Percentiles rank a stretch among this genome's conserved stretches.
Conservation (phyloP, 768 basidiomycete genomes). For the Lactarius akahatsu region DNA sequence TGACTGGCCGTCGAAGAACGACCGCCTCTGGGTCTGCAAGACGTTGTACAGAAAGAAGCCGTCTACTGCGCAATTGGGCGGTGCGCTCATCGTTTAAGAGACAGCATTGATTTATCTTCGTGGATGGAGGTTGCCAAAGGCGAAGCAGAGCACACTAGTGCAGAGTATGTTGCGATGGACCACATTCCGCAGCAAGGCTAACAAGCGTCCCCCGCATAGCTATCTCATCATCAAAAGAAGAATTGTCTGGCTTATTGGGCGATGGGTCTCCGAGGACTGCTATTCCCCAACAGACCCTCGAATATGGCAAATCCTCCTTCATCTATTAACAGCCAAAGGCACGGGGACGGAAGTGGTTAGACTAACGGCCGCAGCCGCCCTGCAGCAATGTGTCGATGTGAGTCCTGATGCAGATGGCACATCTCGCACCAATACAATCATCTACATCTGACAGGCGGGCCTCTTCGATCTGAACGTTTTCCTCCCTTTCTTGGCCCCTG, state of each 20-base stretch:
- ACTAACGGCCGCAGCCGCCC: slow-evolving; percentile 75
- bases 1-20: slow-evolving; percentile 34
- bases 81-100: slow-evolving; percentile 62
- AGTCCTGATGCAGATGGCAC: slow-evolving; percentile 35
- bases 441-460: slow-evolving; percentile 47
- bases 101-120: slow-evolving; percentile 61
- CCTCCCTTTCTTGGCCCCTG: slow-evolving; percentile 61
- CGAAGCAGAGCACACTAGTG: slow-evolving; percentile 60
- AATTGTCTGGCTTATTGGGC: slow-evolving; percentile 92
- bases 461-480: slow-evolving; percentile 64
- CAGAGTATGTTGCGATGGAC: slow-evolving; percentile 46
- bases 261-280: slow-evolving; percentile 76
- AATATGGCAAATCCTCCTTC: slow-evolving; percentile 80
- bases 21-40: slow-evolving; percentile 53
- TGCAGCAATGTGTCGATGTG: slow-evolving; percentile 85
- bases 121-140: slow-evolving; percentile 61
- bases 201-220: slow-evolving; percentile 41
- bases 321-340: slow-evolving; percentile 68
- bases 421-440: not conserved
- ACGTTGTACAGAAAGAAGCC: slow-evolving; percentile 78
- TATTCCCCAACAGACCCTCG: slow-evolving; percentile 55
- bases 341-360: slow-evolving; percentile 85
- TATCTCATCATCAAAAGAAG: slow-evolving; percentile 93
- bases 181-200: not conserved
- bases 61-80: slow-evolving; percentile 89